phyloP scores from a whole-genome alignment of 441 rosid genomes.

The Jatropha podagrica region DNA sequence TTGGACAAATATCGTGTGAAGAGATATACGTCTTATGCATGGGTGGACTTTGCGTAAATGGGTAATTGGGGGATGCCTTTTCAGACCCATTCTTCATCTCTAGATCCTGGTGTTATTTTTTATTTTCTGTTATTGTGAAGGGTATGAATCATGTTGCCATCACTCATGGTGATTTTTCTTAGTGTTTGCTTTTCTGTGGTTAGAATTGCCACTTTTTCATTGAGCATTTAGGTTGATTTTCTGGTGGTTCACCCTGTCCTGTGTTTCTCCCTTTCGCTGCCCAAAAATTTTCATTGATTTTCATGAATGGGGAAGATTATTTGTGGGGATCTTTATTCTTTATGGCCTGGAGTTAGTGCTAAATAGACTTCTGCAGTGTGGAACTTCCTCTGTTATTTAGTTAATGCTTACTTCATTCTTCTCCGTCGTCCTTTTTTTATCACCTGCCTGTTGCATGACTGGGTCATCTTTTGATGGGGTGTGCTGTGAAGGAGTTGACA shows the following conservation, averaged over 20 bases:
- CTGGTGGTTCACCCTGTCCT: neutral
- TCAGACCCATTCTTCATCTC: neutral
- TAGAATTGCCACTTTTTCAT: neutral
- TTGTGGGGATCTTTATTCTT: neutral
- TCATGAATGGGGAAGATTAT: neutral
- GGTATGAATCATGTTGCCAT: neutral
- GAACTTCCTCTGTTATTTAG: neutral
- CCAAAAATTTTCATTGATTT: neutral
- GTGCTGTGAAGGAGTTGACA: constrained; percentile 6
- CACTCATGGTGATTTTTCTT: neutral
- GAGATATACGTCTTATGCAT: constrained; percentile 10
- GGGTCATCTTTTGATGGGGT: constrained; percentile 6
- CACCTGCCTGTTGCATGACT: constrained; percentile 5
- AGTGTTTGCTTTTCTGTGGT: neutral
- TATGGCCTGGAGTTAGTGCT: constrained; percentile 7
- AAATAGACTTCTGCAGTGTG: constrained; percentile 13
- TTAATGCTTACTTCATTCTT: neutral
- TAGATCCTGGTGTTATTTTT: neutral
- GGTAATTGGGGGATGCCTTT: constrained; percentile 15
- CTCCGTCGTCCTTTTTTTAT: neutral
- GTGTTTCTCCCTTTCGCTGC: neutral
- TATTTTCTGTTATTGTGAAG: neutral
- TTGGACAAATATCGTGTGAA: constrained; percentile 9
- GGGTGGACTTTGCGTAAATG: constrained; percentile 3
- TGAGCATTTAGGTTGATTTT: constrained; percentile 7